Base-by-base conservation (phyloP, 495 filamentous ascomycete genomes). In the Aspergillus asperescens region DNA sequence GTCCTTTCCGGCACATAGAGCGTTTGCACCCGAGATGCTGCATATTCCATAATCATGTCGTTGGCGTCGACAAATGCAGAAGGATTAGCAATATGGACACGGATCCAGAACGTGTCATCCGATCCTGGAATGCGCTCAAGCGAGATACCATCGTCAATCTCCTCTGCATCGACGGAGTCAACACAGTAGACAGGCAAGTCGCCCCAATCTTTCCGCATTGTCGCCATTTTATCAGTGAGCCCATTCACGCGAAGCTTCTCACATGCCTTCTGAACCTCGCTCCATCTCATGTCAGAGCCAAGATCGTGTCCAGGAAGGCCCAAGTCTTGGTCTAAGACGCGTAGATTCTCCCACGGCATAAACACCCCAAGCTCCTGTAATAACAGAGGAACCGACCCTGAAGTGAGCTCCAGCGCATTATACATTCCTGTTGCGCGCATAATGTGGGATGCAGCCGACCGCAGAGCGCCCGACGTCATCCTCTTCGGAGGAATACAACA, bases 101-200 rank as follows among this genome's bases (percentile, higher is more conserved):
- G 90, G 25, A 97, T 71, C 94, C 94, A 97, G 59, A 80, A 86
- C 6, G 59, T 65, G 52, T 71, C 66, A 15, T 69, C 55, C 13
- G 85, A 79, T 4, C 75, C 75, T 0, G 74, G 70, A 2, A 87
- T 76, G 8, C 66, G 68, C 62, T 93, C 88, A 7, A 96, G 52
- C 1, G 90, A 96, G 7, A 97, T 68, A 19, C 87, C 92, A 62
- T 97, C 92, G 55, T 98, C 93, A 46, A 95, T 88, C 59, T 96
- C 90, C 34, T 80, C 62, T 1, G 93, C 84, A 25, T 67, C 65
- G 2, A 73, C 71, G 55, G 78, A 77, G 62, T 98, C 93, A 50
- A 98, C 88, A 62, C 89, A 94, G 67, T 85, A 97, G 5, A 92
- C 86, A 0, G 80, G 79, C 44, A 86, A 57, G 41, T 81, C 67